Conservation (phyloP, 345 rosid genomes). For the Brassica juncea region DNA sequence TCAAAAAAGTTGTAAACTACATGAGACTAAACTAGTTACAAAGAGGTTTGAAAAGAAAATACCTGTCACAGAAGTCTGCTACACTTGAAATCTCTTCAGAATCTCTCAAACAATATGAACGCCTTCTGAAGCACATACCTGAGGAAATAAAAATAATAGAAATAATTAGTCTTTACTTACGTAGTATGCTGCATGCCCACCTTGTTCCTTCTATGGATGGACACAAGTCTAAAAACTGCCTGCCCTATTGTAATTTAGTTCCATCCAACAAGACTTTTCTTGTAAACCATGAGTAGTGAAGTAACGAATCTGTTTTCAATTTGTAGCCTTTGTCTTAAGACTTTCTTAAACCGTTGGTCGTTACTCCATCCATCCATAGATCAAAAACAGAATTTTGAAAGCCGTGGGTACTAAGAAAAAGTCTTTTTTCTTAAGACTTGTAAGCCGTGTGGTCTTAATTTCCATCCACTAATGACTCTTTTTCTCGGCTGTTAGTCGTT, state of each 20-base stretch:
- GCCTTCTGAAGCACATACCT: neutral
- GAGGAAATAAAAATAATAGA: neutral
- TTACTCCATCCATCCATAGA: neutral
- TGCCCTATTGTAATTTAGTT: neutral
- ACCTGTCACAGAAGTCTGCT: neutral
- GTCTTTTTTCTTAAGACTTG: neutral
- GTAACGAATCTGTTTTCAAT: neutral
- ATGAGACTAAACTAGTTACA: neutral
- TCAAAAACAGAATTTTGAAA: neutral
- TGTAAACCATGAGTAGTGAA: neutral
- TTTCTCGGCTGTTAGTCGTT: too few species aligned
- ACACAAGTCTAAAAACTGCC: neutral
- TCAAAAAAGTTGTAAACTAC: neutral
- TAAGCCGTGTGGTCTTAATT: neutral
- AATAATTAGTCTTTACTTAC: neutral
- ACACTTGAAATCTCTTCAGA: neutral
- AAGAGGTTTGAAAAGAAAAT: neutral
- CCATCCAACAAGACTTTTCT: neutral
- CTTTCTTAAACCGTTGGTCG: neutral
- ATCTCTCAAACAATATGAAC: neutral
- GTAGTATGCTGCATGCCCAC: neutral
- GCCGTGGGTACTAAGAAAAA: neutral
- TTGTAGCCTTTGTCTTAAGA: neutral
- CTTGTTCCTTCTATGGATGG: neutral
- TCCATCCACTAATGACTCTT: neutral